phyloP scores from a whole-genome alignment of 139 green algal genomes.

The Pleodorina starrii region DNA sequence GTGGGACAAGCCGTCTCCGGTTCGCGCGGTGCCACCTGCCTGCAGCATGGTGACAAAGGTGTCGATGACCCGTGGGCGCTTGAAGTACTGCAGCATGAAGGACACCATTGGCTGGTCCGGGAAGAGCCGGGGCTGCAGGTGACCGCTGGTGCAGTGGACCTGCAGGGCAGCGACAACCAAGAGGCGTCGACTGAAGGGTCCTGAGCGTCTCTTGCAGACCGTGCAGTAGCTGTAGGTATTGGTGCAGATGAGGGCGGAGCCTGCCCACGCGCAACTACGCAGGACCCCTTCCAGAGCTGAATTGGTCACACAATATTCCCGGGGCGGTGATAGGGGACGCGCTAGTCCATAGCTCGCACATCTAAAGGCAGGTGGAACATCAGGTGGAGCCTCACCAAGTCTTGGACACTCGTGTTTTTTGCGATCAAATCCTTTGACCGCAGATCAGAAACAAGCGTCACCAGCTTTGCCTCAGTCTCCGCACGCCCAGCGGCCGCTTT shows the following conservation, averaged over 20 bases:
- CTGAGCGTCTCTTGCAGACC: no score
- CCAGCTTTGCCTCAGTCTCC: background rate
- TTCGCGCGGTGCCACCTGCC: no score
- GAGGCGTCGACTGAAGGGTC: background rate
- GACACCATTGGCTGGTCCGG: constrained; percentile 46
- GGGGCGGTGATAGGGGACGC: background rate
- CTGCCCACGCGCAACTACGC: no score
- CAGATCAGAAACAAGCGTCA: background rate
- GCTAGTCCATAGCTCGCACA: no score
- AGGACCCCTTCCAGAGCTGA: background rate
- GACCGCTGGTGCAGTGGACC: constrained; percentile 26
- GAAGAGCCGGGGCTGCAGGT: constrained; percentile 18
- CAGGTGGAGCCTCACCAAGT: constrained; percentile 19
- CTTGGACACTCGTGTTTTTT: background rate
- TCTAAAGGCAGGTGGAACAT: background rate
- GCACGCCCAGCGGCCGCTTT: background rate
- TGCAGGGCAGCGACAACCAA: background rate
- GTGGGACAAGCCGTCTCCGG: no score
- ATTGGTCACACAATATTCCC: background rate
- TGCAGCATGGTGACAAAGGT: constrained; percentile 19
- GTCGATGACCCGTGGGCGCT: constrained; percentile 31
- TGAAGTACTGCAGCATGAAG: constrained; percentile 57
- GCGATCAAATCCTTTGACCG: background rate
- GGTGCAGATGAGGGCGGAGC: no score
- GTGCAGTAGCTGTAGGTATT: no score